These are phyloP conservation scores for Pleurozium schreberi DNA, from an alignment of 225 moss, liverwort and hornwort genomes.

Conservation along the genomic window DNA sequence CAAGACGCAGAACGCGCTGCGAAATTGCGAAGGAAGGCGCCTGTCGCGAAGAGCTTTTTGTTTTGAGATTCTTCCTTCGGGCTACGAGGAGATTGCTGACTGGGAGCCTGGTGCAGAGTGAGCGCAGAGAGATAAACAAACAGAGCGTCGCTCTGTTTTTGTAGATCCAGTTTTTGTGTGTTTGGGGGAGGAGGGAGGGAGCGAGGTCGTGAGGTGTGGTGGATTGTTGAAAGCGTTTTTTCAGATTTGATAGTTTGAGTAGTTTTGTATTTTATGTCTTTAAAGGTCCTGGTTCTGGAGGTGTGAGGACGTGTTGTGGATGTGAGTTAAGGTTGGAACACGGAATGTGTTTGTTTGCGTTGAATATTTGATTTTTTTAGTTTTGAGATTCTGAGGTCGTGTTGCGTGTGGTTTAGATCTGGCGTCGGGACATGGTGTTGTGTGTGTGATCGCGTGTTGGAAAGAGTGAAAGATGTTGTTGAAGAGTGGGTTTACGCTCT, in stretches of 20 bases:
- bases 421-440: neutral
- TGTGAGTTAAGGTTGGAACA: neutral
- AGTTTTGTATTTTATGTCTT: neutral
- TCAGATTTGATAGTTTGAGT: neutral
- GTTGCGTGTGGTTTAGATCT: slow-evolving; percentile 4
- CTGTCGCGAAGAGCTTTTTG: neutral
- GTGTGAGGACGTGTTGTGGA: neutral
- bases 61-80: neutral
- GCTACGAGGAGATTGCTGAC: neutral
- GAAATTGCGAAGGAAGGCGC: slow-evolving; percentile 4
- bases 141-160: neutral
- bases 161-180: neutral
- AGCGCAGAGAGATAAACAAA: neutral
- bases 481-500: slow-evolving; percentile 14
- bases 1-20: neutral
- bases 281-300: neutral
- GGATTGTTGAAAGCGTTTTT: neutral
- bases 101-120: neutral
- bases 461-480: slow-evolving; percentile 22
- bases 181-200: neutral
- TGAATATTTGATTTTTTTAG: neutral
- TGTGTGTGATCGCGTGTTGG: neutral
- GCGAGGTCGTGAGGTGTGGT: neutral
- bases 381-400: neutral
- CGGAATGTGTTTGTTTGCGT: neutral